Evolutionary conservation across 768 basidiomycete genomes (phyloP).

Genomic region (Baorangia bicolor): DNA sequence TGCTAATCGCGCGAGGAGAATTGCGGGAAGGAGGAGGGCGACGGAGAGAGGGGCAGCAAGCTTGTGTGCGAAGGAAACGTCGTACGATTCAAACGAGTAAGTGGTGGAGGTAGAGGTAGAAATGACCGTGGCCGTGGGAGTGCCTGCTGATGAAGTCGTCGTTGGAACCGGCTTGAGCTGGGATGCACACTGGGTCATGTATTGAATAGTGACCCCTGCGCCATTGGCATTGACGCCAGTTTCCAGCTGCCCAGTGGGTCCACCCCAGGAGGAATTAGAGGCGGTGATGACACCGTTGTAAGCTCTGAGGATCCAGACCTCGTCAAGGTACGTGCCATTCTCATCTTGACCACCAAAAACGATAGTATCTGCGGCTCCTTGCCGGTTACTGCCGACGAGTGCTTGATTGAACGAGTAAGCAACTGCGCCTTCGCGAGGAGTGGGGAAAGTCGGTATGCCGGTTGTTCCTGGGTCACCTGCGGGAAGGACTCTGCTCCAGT

Average conservation of each 20-base stretch:
- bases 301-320: slow-evolving; percentile 76
- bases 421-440: slow-evolving; percentile 69
- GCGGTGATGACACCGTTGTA: slow-evolving; percentile 62
- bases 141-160: slow-evolving; percentile 20
- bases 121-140: slow-evolving; percentile 18
- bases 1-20: slow-evolving; percentile 43
- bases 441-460: slow-evolving; percentile 52
- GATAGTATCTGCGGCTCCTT: slow-evolving; percentile 60
- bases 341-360: slow-evolving; percentile 77
- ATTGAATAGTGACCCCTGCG: slow-evolving; percentile 60
- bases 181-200: slow-evolving; percentile 59
- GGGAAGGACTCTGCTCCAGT: slow-evolving; percentile 73
- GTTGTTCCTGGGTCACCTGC: slow-evolving; percentile 63
- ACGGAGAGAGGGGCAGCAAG: slow-evolving; percentile 48
- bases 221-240: slow-evolving; percentile 66
- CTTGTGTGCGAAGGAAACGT: slow-evolving; percentile 49
- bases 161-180: slow-evolving; percentile 28
- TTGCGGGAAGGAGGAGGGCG: slow-evolving; percentile 41
- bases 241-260: slow-evolving; percentile 59
- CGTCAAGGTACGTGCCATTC: slow-evolving; percentile 63
- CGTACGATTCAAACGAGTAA: slow-evolving; percentile 32
- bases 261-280: slow-evolving; percentile 63
- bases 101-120: slow-evolving; percentile 7
- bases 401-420: slow-evolving; percentile 53
- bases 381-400: slow-evolving; percentile 55